Evolutionary conservation across 148 eudicot genomes (phyloP), one percentile per base, ranked within the genome.

Genomic region (Diospyros kaki): DNA sequence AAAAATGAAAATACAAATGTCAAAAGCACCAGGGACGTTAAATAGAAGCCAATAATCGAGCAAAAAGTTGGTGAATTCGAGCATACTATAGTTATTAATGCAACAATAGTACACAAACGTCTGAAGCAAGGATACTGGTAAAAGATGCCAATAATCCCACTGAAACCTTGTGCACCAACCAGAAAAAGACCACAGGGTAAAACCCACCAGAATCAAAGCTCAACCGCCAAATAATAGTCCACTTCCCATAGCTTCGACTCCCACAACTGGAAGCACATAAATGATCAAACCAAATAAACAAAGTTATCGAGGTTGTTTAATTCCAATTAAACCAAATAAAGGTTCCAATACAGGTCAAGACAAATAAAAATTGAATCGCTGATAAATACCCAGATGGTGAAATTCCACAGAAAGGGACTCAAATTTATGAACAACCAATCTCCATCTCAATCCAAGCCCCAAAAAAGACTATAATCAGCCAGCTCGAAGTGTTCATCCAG

Each of bases 211-310:
- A 71, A 53, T 7, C 14, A 67, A 39, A 69, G 7, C 40, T 40
- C 46, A 52, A 4, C 73, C 58, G 14, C 73, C 4, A 39, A 14
- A 5, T 9, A 50, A 6, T 15, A 66, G 13, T 40, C 40, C 11
- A 50, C n/a, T 18, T 28, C 65, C 18, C 17, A 28, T 28, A 28
- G 28, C 28, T 62, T 17, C 38, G 6, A 54, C 41, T 40, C 38
- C 50, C 73, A 71, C 8, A 71, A 50, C 42, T 15, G 13, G 4
- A 71, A 71, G 7, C 63, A 9, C 18, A 10, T 3, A 55, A 5
- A 71, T 58, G 63, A 41, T 55, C 48, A 7, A 63, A 71, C 56
- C 73, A 71, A 71, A 71, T 41, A 6, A 46, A n/a, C 13, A 45
- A 48, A n/a, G 9, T 46, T 17, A 4, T n/a, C 54, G 46, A 66